A percentile compares a stretch with the other conserved stretches of the same genome.
These are phyloP conservation scores for Violaceomyces palustris DNA, from an alignment of 1,284 basidiomycete genomes.

Conservation along the genomic window DNA sequence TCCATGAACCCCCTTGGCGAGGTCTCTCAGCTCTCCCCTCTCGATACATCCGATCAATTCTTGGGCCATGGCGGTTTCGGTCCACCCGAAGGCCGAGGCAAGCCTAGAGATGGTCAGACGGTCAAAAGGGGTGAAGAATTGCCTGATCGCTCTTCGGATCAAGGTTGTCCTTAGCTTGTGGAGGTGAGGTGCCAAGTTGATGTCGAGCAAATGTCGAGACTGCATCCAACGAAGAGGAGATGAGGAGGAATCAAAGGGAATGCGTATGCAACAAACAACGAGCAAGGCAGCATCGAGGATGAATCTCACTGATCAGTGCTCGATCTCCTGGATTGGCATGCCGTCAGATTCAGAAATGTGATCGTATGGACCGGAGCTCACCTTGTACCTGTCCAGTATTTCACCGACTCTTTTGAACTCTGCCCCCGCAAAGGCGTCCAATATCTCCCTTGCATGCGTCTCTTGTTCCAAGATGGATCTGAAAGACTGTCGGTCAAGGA, in stretches of 20 bases:
- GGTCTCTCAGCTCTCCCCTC: slow-evolving; percentile 66
- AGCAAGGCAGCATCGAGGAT: not conserved
- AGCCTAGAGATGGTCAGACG: slow-evolving; percentile 73
- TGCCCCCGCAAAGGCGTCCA: slow-evolving; percentile 74
- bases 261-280: not conserved
- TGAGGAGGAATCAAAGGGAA: too few relatives aligned
- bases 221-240: slow-evolving; percentile 46
- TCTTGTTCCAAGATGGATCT: slow-evolving; percentile 76
- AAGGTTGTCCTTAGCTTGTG: slow-evolving; percentile 51
- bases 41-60: slow-evolving; percentile 71
- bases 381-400: slow-evolving; percentile 67
- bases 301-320: too few relatives aligned
- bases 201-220: slow-evolving; percentile 70
- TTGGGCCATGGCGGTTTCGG: slow-evolving; percentile 63
- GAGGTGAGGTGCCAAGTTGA: slow-evolving; percentile 64
- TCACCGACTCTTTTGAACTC: slow-evolving; percentile 75
- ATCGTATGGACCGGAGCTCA: too few relatives aligned
- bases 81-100: slow-evolving; percentile 76
- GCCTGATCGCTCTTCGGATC: slow-evolving; percentile 52
- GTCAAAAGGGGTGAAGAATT: slow-evolving; percentile 76
- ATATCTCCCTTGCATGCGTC: slow-evolving; percentile 72
- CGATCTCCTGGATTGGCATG: too few relatives aligned
- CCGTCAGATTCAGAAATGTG: too few relatives aligned
- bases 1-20: slow-evolving; percentile 69
- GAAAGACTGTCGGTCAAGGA: slow-evolving; percentile 68